Evolutionary conservation across 148 eudicot genomes (phyloP).

Genomic region (Pharnaceum exiguum): DNA sequence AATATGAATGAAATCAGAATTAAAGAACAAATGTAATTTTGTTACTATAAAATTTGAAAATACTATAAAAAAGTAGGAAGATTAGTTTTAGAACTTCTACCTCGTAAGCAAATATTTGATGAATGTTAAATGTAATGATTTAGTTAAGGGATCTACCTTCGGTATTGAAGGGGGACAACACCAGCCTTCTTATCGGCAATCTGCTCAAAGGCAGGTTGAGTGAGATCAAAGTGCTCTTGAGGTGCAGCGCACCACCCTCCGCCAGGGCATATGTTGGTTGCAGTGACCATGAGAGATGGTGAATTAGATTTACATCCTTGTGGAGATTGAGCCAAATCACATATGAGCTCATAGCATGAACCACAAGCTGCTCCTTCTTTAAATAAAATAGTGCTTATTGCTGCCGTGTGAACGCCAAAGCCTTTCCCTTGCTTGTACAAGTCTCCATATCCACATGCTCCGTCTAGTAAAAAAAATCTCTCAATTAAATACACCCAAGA

Average conservation of each 20-base stretch:
- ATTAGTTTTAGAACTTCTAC: too few relatives aligned
- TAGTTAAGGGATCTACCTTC: too few relatives aligned
- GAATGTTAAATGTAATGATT: too few relatives aligned
- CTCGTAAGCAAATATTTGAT: too few relatives aligned
- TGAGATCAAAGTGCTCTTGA: slow-evolving; percentile 59
- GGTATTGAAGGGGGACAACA: slow-evolving; percentile 53
- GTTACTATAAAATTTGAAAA: neutral
- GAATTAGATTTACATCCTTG: slow-evolving; percentile 49
- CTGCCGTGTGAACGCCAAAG: slow-evolving; percentile 44
- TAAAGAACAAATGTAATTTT: neutral
- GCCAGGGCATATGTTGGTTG: slow-evolving; percentile 62
- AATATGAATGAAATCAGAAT: neutral
- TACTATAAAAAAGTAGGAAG: neutral
- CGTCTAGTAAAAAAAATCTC: slow-evolving; percentile 27
- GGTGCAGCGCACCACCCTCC: slow-evolving; percentile 77
- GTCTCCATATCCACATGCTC: slow-evolving; percentile 69
- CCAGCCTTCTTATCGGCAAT: slow-evolving; percentile 55
- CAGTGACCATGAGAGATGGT: slow-evolving; percentile 43
- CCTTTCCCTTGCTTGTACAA: slow-evolving; percentile 29
- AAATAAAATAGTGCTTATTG: slow-evolving; percentile 55
- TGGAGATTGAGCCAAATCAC: slow-evolving; percentile 17
- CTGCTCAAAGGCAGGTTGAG: slow-evolving; percentile 55
- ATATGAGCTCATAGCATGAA: slow-evolving; percentile 55
- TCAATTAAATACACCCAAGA: neutral
- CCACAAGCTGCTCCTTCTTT: slow-evolving; percentile 65